A percentile compares a stretch with the other conserved stretches of the same genome.
phyloP scores from a whole-genome alignment of 164 flowering plant genomes.

The Piper betle region DNA sequence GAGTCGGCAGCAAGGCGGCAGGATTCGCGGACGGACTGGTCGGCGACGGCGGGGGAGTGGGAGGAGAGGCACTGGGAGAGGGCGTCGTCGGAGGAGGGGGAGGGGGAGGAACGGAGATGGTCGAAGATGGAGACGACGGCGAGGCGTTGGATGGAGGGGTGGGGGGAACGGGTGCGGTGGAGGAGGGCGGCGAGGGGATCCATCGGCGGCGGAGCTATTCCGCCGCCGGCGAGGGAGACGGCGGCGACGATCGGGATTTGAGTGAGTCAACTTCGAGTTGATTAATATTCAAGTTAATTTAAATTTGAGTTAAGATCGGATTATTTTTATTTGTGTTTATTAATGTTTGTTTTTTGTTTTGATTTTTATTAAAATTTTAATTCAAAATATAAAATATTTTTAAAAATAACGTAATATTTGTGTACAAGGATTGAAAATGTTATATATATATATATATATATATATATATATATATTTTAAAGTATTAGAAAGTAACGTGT shows the following conservation, averaged over 20 bases:
- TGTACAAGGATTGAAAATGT: too few species aligned
- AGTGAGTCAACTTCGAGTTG: neutral
- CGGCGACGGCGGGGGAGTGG: constrained; percentile 51
- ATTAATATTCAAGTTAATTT: too few species aligned
- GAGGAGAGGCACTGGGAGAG: constrained; percentile 55
- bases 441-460: too few species aligned
- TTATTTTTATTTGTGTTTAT: too few species aligned
- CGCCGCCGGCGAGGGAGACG: neutral
- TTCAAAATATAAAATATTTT: too few species aligned
- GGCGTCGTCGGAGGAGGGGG: constrained; percentile 35
- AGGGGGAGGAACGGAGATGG: constrained; percentile 55
- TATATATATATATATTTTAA: too few species aligned
- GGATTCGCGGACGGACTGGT: constrained; percentile 74
- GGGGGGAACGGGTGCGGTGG: constrained; percentile 47
- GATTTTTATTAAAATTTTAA: too few species aligned
- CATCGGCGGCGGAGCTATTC: constrained; percentile 22
- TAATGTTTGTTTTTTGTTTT: neutral
- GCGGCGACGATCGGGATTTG: neutral
- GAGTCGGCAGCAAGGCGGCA: constrained; percentile 60
- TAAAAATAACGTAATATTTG: too few species aligned
- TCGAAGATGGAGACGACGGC: constrained; percentile 78
- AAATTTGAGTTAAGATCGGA: neutral
- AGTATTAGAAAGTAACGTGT: too few species aligned
- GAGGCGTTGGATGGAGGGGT: constrained; percentile 68
- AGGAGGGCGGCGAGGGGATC: constrained; percentile 52